Base-by-base conservation (phyloP, 2,329 filamentous ascomycete species). In the Truncatella angustata region DNA sequence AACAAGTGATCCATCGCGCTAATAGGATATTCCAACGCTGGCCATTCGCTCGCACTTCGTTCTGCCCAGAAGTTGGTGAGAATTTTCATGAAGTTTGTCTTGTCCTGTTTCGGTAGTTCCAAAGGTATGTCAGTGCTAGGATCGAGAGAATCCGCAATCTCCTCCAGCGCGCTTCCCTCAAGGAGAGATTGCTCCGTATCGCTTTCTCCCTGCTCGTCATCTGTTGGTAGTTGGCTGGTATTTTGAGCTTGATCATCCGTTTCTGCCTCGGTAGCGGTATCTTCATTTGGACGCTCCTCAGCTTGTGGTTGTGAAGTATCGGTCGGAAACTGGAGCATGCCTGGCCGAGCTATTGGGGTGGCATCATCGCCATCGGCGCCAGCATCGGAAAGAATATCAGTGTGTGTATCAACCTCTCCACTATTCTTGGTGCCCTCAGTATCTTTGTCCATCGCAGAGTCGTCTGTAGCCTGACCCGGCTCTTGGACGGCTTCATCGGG, bases 11-110 rank as follows among this genome's bases (percentile, higher is more conserved):
- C 94, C 14, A 87, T 90, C 42, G 87, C 78, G 58, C 84, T 88
- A 56, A 97, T 81, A 3, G 95, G 95, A 63, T 99, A 99, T 50
- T 99, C 94, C 18, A 99, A 80, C 20, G 88, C 84, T 5, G 88
- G 82, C 94, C 94, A 99, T 34, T 93, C 92, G 68, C 91, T 97
- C 21, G 95, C 91, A 44, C 94, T 97, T 49, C 94, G 85, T 70
- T 99, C 95, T 2, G 94, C 95, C 94, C 94, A 99, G 70, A 99
- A 99, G 63, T 93, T 97, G 14, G 91, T 94, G 42, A 99, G 79
- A 75, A 97, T 91, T 66, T 95, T 96, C 83, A 99, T 88, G 58
- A 97, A 76, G 42, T 91, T 97, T 52, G 86, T 92, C 69, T 93
- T 94, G 65, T 97, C 91, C 64, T 97, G 91, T 63, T 91, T 96